phyloP scores from a whole-genome alignment of 2,329 filamentous ascomycete species.

The Fusarium tupiense region DNA sequence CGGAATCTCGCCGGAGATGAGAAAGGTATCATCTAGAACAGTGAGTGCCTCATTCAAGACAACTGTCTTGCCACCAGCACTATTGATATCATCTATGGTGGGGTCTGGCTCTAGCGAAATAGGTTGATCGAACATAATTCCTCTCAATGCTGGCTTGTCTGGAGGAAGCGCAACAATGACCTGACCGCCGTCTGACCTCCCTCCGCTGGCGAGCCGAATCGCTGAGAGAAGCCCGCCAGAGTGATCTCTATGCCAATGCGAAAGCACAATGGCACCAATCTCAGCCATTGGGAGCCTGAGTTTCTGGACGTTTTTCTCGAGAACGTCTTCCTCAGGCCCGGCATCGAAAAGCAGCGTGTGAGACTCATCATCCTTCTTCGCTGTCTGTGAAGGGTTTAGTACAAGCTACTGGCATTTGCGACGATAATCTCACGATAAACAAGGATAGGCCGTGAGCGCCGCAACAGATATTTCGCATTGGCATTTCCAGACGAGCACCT shows the following conservation, averaged over 20 bases:
- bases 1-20: not conserved
- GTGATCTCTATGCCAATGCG: not conserved
- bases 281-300: not conserved
- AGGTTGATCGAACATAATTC: not conserved
- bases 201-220: not conserved
- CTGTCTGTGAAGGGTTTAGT: not conserved
- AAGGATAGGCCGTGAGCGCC: not conserved
- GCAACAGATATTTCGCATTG: not conserved
- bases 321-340: not conserved
- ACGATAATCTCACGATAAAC: not conserved
- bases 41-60: not conserved
- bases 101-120: not conserved
- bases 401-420: rapidly evolving
- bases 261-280: not conserved
- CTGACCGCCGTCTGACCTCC: not conserved
- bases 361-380: not conserved
- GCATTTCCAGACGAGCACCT: not conserved
- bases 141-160: not conserved
- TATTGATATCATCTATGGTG: not conserved
- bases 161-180: not conserved
- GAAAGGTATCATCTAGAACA: not conserved
- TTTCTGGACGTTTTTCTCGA: not conserved
- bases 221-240: not conserved
- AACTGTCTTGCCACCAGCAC: not conserved
- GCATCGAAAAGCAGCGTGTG: not conserved